Evolutionary conservation across 2,329 filamentous ascomycete genomes (phyloP), one percentile per base, ranked within the genome.

Genomic region (Ophiostoma ulmi): DNA sequence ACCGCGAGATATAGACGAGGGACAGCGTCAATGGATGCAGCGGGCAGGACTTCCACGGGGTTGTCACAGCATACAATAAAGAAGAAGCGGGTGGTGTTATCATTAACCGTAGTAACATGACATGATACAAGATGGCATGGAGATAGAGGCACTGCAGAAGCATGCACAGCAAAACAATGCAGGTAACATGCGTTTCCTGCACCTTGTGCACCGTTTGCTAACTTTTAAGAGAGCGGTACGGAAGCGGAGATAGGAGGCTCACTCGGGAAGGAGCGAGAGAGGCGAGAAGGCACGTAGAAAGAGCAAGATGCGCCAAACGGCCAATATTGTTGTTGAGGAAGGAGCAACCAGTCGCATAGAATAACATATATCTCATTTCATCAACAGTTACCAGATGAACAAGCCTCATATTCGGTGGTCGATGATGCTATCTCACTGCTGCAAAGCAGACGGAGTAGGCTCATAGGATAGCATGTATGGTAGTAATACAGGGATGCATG

Each of bases 351-450:
- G 44, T 44, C 39, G 44, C 6, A 20, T 17, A 52, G 14, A 7
- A 63, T 11, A 63, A 35, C 26, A 58, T 26, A 58, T 5, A 58
- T 11, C 11, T 13, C n/a, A 55, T 2, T n/a, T 22, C n/a, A 26
- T 55, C 55, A 61, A 13, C 20, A 61, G 44, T 63, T 26, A 17
- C 58, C 58, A 36, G 58, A 63, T 63, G 58, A 58, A 58, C 52
- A 58, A 26, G 52, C 14, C 3, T 48, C 26, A 58, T 58, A 3
- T 20, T n/a, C 44, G 2, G 6, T 48, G 17, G 44, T 20, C 17
- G n/a, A 58, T 58, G 22, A 58, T 58, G 52, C 17, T 22, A 22
- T 58, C n/a, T 55, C 22, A 48, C 44, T 48, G 8, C n/a, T 63
- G 58, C 58, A 35, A 13, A 26, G 55, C 26, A 63, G 14, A 31